A percentile compares a stretch with the other conserved stretches of the same genome.
These are phyloP conservation scores for Rhynchosporium graminicola DNA, from an alignment of 2,329 filamentous ascomycete genomes.

Conservation along the genomic window DNA sequence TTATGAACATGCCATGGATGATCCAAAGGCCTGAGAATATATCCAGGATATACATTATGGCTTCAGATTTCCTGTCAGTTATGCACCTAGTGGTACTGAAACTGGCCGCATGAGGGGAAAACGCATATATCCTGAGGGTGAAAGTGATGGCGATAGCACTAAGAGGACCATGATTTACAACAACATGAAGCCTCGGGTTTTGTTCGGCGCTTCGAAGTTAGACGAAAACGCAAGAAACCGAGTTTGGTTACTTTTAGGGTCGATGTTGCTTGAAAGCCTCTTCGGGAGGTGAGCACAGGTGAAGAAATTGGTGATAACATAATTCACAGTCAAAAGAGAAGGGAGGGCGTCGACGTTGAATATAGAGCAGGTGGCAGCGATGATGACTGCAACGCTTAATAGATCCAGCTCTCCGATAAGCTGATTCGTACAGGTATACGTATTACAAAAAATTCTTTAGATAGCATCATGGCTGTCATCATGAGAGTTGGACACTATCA, in stretches of 20 bases:
- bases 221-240: conserved; percentile 3
- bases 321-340: conserved; percentile 1
- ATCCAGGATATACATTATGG: conserved; percentile 8
- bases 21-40: not conserved
- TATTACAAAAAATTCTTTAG: not conserved
- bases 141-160: conserved; percentile 1
- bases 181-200: conserved; percentile 1
- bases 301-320: conserved; percentile 6
- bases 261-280: conserved; percentile 1
- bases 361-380: not conserved
- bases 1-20: not conserved
- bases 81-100: conserved; percentile 1
- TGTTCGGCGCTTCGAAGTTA: not conserved
- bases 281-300: conserved; percentile 4
- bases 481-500: too few species aligned
- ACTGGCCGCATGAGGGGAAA: conserved; percentile 1
- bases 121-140: not conserved
- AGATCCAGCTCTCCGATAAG: conserved; percentile 1
- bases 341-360: not conserved
- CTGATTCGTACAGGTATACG: conserved; percentile 1
- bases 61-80: conserved; percentile 3
- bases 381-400: not conserved
- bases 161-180: not conserved
- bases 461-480: not conserved
- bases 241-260: not conserved